phyloP scores from a whole-genome alignment of 2,329 filamentous ascomycete species.

The Bipolaris victoriae region DNA sequence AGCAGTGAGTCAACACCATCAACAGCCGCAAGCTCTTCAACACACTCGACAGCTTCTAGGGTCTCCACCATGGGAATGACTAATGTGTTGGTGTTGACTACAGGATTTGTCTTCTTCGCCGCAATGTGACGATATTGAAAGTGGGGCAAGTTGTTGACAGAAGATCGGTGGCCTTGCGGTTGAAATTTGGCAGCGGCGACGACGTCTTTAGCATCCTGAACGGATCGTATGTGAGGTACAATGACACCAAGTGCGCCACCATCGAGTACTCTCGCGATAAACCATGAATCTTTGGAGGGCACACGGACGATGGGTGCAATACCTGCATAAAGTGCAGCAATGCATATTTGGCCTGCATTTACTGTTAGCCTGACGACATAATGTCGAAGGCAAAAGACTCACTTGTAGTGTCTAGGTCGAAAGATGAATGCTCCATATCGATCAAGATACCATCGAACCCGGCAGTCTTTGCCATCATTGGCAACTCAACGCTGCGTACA shows the following conservation, averaged over 20 bases:
- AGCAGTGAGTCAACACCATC: slow-evolving; percentile 54
- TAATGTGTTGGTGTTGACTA: slow-evolving; percentile 47
- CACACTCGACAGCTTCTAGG: slow-evolving; percentile 46
- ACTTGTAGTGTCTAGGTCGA: slow-evolving; percentile 45
- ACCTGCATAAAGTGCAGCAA: slow-evolving; percentile 50
- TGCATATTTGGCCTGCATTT: slow-evolving; percentile 42
- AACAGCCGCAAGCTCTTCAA: slow-evolving; percentile 51
- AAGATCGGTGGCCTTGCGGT: slow-evolving; percentile 47
- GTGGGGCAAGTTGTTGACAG: slow-evolving; percentile 46
- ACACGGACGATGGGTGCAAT: slow-evolving; percentile 53
- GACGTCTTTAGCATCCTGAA: slow-evolving; percentile 48
- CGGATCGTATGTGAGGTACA: slow-evolving; percentile 51
- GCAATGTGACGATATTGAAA: slow-evolving; percentile 47
- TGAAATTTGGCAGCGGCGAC: slow-evolving; percentile 50
- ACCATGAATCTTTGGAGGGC: slow-evolving; percentile 50
- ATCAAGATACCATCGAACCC: slow-evolving; percentile 53
- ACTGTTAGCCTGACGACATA: neutral
- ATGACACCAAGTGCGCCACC: slow-evolving; percentile 52
- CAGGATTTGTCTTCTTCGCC: slow-evolving; percentile 44
- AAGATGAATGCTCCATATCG: slow-evolving; percentile 55
- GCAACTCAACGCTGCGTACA: slow-evolving; percentile 45
- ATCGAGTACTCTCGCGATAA: slow-evolving; percentile 50
- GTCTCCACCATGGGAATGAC: slow-evolving; percentile 56
- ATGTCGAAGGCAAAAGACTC: neutral
- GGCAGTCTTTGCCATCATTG: slow-evolving; percentile 51